A percentile compares a stretch with the other conserved stretches of the same genome.
phyloP scores from a whole-genome alignment of 73 alveolate species.

The Breviolum minutum region DNA sequence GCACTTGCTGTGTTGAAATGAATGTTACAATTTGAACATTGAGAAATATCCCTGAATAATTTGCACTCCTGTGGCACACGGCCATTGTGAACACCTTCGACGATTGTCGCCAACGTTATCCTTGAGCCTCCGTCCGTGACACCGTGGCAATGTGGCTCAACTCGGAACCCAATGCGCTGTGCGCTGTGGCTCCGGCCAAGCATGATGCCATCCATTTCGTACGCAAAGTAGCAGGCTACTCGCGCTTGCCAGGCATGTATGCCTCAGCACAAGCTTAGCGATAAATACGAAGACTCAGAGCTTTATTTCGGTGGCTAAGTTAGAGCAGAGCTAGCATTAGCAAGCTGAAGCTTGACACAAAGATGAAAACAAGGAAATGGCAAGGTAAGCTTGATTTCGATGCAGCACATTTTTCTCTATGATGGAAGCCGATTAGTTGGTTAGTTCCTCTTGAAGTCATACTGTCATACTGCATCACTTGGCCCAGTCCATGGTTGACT shows the following conservation, averaged over 20 bases:
- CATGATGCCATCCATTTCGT: constrained; percentile 59
- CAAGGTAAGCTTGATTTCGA: not conserved
- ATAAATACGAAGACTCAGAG: not conserved
- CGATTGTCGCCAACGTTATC: constrained; percentile 35
- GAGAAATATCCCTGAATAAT: not conserved
- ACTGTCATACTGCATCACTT: constrained; percentile 48
- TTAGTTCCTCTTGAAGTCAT: constrained; percentile 16
- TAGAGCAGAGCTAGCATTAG: not conserved
- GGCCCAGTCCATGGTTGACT: constrained; percentile 93
- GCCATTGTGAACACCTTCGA: constrained; percentile 75
- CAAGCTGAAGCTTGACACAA: not conserved
- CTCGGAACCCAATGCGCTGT: not conserved
- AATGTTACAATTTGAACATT: not conserved
- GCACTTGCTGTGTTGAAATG: not conserved
- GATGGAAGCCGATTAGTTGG: not conserved
- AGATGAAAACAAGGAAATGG: not conserved
- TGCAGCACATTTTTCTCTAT: not conserved
- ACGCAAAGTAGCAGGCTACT: constrained; percentile 62
- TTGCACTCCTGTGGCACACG: constrained; percentile 38
- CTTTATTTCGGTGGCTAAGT: not conserved
- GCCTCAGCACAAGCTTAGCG: constrained; percentile 20
- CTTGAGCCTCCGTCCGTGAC: constrained; percentile 6
- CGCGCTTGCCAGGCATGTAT: constrained; percentile 91
- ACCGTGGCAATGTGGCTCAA: not conserved
- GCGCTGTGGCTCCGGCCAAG: constrained; percentile 20